Evolutionary conservation across 2,329 filamentous ascomycete species (phyloP), one percentile per base, ranked within the genome.

Genomic region (Penicillium sp.): DNA sequence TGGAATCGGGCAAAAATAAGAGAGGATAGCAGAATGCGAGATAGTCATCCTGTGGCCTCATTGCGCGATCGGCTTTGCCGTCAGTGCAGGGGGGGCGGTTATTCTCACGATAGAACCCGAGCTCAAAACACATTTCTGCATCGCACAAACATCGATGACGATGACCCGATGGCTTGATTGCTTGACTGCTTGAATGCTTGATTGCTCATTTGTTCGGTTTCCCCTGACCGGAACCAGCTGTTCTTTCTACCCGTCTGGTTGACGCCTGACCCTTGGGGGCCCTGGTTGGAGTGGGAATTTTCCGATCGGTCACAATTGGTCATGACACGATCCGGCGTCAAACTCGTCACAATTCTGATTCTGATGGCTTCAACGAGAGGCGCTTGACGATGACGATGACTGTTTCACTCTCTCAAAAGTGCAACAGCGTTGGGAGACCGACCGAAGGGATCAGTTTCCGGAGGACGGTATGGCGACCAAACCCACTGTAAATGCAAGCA

Each of bases 221-320:
- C 40, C 40, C 40, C 40, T 43, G 40, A 22, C 8, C 40, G 11
- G 3, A 4, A 3, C 7, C n/a, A 19, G 38, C n/a, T 19, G 38
- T 14, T 19, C 3, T 22, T 22, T 10, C 14, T 26, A 14, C n/a
- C 10, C 30, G 14, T 48, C 26, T n/a, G 45, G 45, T 48, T 14
- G 14, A 42, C 35, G 14, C 35, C 16, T 37, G 2, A 45, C 25
- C 26, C 4, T 35, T 35, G 51, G 19, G 30, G 8, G 30, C 3
- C 19, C 51, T 28, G 33, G 33, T 25, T 56, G n/a, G 28, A 59
- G 45, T 42, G 37, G n/a, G 35, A 63, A 57, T 45, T 61, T 45
- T 65, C 63, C 60, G 63, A 63, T 63, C 63, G 55, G 51, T 58
- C 54, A 60, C 54, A n/a, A n/a, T 30, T 16, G 19, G 19, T 22